Evolutionary conservation across 2,329 filamentous ascomycete genomes (phyloP).

Genomic region (Sclerotinia minor): DNA sequence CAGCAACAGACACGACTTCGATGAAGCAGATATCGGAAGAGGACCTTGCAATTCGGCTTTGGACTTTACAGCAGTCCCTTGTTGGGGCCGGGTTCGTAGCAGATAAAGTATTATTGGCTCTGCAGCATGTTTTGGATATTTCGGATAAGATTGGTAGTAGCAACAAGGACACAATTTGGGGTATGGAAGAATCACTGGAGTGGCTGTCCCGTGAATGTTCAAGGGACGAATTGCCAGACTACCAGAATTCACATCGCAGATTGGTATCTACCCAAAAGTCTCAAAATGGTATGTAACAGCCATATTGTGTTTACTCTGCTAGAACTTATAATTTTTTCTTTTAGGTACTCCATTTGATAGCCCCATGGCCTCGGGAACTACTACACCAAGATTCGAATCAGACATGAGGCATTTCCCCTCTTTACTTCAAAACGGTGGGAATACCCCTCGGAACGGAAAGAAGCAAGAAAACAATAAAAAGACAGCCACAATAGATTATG

Average conservation of each 20-base stretch:
- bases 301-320: not conserved
- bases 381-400: slow-evolving; percentile 38
- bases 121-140: slow-evolving; percentile 67
- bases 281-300: slow-evolving; percentile 36
- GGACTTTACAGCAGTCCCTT: slow-evolving; percentile 79
- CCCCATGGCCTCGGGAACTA: slow-evolving; percentile 40
- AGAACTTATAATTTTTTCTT: slow-evolving; percentile 21
- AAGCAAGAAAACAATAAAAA: slow-evolving; percentile 31
- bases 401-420: slow-evolving; percentile 38
- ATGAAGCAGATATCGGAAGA: slow-evolving; percentile 67
- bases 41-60: slow-evolving; percentile 75
- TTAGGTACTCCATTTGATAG: slow-evolving; percentile 40
- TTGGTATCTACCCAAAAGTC: slow-evolving; percentile 34
- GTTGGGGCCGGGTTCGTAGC: slow-evolving; percentile 66
- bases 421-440: slow-evolving; percentile 21
- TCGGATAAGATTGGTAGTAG: slow-evolving; percentile 59
- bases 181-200: slow-evolving; percentile 82
- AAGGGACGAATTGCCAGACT: slow-evolving; percentile 68
- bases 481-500: slow-evolving; percentile 49
- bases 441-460: slow-evolving; percentile 29
- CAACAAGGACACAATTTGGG: slow-evolving; percentile 72
- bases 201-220: slow-evolving; percentile 82
- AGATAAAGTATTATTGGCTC: slow-evolving; percentile 60
- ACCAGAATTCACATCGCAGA: slow-evolving; percentile 53
- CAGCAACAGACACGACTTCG: slow-evolving; percentile 39